Evolutionary conservation across 2,329 filamentous ascomycete species (phyloP), one percentile per base, ranked within the genome.

Genomic region (Calonectria henricotiae): DNA sequence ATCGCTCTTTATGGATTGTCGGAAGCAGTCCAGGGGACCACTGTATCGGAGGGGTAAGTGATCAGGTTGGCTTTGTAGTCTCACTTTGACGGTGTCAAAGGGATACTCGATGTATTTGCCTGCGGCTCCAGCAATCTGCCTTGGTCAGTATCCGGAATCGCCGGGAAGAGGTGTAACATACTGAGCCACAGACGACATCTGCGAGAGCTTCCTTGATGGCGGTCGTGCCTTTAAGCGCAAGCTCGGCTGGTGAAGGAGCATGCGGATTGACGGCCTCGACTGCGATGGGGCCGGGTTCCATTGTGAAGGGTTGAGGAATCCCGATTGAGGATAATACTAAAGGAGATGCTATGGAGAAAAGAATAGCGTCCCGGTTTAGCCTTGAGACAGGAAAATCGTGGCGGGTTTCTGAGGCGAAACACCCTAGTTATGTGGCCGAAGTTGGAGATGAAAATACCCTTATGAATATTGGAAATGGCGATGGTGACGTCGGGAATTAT

Each of bases 91-190:
- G 0, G 96, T 99, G 84, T 99, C 96, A 84, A 99, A 99, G 27
- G 96, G 96, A 81, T 98, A 99, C 82, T 99, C 96, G 80, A 99
- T 96, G 82, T 96, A 94, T 86, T 98, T 99, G 72, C 96, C 96
- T 41, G 94, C 91, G 70, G 97, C 90, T 71, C 96, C 96, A 66
- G 96, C 95, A 69, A 89, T 82, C 93, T 95, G 74, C 30, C 49
- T 9, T 30, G 7, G 62, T 73, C 62, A 73, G 65, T 32, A 68
- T 27, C 12, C 20, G 23, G 20, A 27, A 12, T 17, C 37, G 5
- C 3, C n/a, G 41, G 4, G 7, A 44, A 4, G 20, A 0, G 30
- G 61, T 66, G 62, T 20, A 15, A 83, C 91, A 82, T 83, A 95
- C 90, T 69, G 96, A 98, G 80, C 96, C 96, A 81, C 94, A 98